Evolutionary conservation across 371 early-diverging fungal genomes (phyloP).

Genomic region (Encephalitozoon hellem): DNA sequence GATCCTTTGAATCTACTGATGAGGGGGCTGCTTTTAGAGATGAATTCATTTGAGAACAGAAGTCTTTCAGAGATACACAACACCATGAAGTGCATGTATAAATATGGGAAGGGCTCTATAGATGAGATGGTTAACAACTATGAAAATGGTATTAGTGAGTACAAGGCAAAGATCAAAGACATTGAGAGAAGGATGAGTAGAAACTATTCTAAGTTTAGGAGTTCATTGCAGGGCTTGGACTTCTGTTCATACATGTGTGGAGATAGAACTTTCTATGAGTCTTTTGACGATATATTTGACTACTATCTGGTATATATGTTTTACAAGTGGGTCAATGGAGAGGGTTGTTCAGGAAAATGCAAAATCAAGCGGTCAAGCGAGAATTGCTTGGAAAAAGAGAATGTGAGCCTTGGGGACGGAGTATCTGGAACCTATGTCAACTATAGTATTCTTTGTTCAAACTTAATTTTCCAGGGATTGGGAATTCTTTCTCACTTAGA

Average conservation of each 20-base stretch:
- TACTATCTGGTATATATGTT: slow-evolving; percentile 17
- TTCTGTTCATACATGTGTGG: slow-evolving; percentile 33
- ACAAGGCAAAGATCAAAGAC: neutral
- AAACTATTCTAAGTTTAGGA: slow-evolving; percentile 23
- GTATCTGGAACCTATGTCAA: neutral
- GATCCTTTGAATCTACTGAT: slow-evolving; percentile 31
- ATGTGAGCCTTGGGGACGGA: neutral
- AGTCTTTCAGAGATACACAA: slow-evolving; percentile 9
- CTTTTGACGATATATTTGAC: slow-evolving; percentile 32
- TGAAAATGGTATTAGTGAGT: slow-evolving; percentile 7
- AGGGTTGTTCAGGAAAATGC: neutral
- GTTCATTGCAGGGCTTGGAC: neutral
- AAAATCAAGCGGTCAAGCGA: neutral
- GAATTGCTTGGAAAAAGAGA: too few relatives aligned
- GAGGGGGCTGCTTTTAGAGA: slow-evolving; percentile 4
- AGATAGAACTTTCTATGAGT: neutral
- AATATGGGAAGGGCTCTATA: slow-evolving; percentile 39
- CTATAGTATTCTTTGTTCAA: neutral
- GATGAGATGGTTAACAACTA: neutral
- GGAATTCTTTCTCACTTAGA: neutral
- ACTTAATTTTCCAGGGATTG: neutral
- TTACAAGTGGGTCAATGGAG: neutral
- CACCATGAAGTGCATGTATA: slow-evolving; percentile 13
- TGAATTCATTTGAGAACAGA: slow-evolving; percentile 17
- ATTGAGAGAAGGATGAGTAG: slow-evolving; percentile 24